Evolutionary conservation across 176 grass and related monocot species (phyloP).

Genomic region (Carex scoparia): DNA sequence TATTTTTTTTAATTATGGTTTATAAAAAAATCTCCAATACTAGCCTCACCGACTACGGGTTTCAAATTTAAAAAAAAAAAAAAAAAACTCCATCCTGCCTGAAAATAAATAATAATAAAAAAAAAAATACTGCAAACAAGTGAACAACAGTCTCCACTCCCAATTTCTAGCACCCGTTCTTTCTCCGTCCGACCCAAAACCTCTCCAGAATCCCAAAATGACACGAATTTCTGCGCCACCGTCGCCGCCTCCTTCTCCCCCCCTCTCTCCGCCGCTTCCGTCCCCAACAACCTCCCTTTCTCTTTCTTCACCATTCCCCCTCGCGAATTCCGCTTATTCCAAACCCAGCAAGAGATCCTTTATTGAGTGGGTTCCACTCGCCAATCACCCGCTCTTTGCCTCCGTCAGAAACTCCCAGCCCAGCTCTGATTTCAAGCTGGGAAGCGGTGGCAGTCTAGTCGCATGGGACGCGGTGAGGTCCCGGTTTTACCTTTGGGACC

Average conservation of each 20-base stretch:
- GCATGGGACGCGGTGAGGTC: constrained; percentile 67
- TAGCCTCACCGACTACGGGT: no score
- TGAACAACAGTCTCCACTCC: no score
- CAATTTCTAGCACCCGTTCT: background rate
- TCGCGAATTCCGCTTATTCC: constrained; percentile 28
- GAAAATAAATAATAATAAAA: no score
- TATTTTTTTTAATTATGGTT: no score
- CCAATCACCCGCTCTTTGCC: constrained; percentile 45
- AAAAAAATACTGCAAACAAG: no score
- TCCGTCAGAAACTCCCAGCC: constrained; percentile 32
- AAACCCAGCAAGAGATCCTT: constrained; percentile 29
- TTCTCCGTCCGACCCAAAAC: constrained; percentile 7
- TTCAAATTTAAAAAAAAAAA: no score
- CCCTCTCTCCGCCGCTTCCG: constrained; percentile 34
- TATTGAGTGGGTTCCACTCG: constrained; percentile 37
- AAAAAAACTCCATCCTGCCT: no score
- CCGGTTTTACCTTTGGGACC: constrained; percentile 74
- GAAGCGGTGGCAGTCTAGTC: constrained; percentile 21
- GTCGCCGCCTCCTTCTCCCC: constrained; percentile 49
- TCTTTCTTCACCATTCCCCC: constrained; percentile 31
- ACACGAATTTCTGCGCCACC: constrained; percentile 57
- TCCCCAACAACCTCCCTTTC: constrained; percentile 45
- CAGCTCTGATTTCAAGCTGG: constrained; percentile 1
- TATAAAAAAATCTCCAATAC: no score
- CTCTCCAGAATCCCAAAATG: constrained; percentile 31